A percentile compares a stretch with the other conserved stretches of the same genome.
phyloP scores from a whole-genome alignment of 495 filamentous ascomycete species.

The Chaetomidium leptoderma region DNA sequence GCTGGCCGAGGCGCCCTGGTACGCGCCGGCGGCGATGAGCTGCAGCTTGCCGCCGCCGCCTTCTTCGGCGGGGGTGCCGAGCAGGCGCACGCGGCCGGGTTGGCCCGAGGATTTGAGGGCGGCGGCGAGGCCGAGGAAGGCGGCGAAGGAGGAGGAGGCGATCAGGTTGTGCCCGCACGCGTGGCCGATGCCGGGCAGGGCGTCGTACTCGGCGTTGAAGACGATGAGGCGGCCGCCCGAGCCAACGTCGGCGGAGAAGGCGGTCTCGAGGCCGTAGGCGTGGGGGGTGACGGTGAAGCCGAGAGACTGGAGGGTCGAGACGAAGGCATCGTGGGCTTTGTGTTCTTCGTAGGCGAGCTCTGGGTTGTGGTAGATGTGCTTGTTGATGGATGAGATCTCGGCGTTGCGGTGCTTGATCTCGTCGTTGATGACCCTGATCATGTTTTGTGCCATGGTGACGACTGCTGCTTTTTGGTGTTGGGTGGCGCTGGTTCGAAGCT shows the following conservation, averaged over 20 bases:
- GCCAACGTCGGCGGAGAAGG: conserved; percentile 50
- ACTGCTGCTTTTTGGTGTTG: no score
- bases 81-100: conserved; percentile 54
- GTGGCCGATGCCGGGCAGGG: conserved; percentile 44
- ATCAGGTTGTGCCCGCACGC: conserved; percentile 65
- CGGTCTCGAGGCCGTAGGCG: conserved; percentile 49
- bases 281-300: conserved; percentile 45
- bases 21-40: conserved; percentile 49
- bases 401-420: conserved; percentile 26
- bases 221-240: conserved; percentile 48
- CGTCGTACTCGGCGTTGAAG: conserved; percentile 58
- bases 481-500: no score
- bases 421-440: conserved; percentile 21
- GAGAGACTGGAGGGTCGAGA: conserved; percentile 33
- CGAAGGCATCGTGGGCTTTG: conserved; percentile 51
- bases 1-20: conserved; percentile 43
- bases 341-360: conserved; percentile 54
- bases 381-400: conserved; percentile 45
- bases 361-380: conserved; percentile 49
- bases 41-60: conserved; percentile 49
- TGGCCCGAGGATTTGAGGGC: conserved; percentile 46
- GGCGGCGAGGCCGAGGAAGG: conserved; percentile 53
- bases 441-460: not conserved
- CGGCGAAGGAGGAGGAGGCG: conserved; percentile 55
- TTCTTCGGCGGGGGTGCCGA: conserved; percentile 70